A percentile compares a stretch with the other conserved stretches of the same genome.
Evolutionary conservation across 2,329 filamentous ascomycete genomes (phyloP).

Genomic region (Epichloe hybrida): DNA sequence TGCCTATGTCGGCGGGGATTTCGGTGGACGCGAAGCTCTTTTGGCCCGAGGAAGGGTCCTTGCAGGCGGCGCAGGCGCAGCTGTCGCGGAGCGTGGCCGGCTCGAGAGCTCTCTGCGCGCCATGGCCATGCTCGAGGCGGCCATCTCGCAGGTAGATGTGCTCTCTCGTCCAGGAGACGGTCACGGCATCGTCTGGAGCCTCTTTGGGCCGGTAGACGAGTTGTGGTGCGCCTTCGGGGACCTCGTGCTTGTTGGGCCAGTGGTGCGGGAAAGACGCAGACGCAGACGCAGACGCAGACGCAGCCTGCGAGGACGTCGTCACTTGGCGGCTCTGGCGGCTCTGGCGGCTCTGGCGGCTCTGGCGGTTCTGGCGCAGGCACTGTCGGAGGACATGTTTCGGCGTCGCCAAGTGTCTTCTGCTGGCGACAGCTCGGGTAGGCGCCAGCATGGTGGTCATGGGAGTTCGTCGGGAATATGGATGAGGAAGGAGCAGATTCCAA

Average conservation of each 20-base stretch:
- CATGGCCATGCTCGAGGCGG: constrained; percentile 1
- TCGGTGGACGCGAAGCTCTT: constrained; percentile 36
- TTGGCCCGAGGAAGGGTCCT: constrained; percentile 45
- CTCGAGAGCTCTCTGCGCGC: constrained; percentile 12
- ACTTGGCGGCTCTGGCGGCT: not conserved
- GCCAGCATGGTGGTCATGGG: not conserved
- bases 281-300: not conserved
- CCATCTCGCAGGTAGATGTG: constrained; percentile 17
- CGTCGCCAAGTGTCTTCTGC: not conserved
- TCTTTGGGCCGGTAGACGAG: constrained; percentile 4
- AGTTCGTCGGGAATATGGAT: not conserved
- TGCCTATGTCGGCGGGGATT: constrained; percentile 21
- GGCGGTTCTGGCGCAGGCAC: not conserved
- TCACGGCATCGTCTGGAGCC: constrained; percentile 7
- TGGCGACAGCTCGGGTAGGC: not conserved
- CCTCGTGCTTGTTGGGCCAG: constrained; percentile 6
- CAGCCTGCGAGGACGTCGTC: not conserved
- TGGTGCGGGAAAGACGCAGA: not conserved
- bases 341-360: not conserved
- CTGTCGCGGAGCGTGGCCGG: constrained; percentile 34
- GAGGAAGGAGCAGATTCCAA: not conserved
- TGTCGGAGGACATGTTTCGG: not conserved
- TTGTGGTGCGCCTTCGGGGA: constrained; percentile 7
- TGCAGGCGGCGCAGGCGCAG: constrained; percentile 39
- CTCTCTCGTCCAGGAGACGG: constrained; percentile 14